Evolutionary conservation across 345 rosid species (phyloP).

Genomic region (Citrus maxima): DNA sequence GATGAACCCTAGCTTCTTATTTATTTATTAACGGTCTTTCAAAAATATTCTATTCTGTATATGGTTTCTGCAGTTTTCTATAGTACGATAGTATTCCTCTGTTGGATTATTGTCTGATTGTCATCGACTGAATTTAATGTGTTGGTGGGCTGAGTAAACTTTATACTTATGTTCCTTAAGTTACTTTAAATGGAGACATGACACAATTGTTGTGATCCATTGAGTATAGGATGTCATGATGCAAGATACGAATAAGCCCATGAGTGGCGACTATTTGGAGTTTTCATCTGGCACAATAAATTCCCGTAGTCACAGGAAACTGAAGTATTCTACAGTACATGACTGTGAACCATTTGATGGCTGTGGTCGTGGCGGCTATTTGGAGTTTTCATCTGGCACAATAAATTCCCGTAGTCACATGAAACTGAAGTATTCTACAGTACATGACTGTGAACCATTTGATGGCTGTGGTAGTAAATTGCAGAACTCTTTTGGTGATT

Average conservation of each 20-base stretch:
- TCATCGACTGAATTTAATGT: not conserved
- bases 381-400: conserved; percentile 28
- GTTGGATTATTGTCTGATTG: not conserved
- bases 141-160: not conserved
- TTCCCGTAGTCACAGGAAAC: conserved; percentile 24
- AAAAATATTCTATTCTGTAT: not conserved
- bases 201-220: not conserved
- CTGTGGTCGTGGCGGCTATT: conserved; percentile 25
- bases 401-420: conserved; percentile 26
- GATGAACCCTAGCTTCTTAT: not conserved
- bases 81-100: not conserved
- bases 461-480: conserved; percentile 30
- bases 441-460: conserved; percentile 24
- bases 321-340: conserved; percentile 20
- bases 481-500: conserved; percentile 28
- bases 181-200: conserved; percentile 7
- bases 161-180: conserved; percentile 2
- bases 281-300: conserved; percentile 30
- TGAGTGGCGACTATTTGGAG: conserved; percentile 24
- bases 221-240: conserved; percentile 49
- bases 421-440: conserved; percentile 22
- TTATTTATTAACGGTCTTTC: not conserved
- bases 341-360: conserved; percentile 28
- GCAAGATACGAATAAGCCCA: conserved; percentile 39
- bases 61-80: not conserved